phyloP scores from a whole-genome alignment of 2,329 filamentous ascomycete species.

The Alternaria postmessia region DNA sequence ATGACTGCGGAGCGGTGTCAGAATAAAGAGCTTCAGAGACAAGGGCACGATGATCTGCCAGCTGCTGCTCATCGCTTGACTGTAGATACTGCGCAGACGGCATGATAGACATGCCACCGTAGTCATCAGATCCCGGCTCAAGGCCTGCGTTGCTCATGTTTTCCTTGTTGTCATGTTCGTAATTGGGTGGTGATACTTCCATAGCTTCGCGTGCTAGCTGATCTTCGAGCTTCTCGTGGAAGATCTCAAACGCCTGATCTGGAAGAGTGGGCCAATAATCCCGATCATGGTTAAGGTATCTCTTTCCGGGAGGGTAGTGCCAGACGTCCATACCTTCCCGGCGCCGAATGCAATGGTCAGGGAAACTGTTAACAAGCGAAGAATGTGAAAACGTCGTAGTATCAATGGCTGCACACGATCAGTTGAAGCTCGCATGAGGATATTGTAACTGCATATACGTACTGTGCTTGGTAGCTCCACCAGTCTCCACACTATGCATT shows the following conservation, averaged over 20 bases:
- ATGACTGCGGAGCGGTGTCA: constrained; percentile 11
- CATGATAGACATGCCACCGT: constrained; percentile 21
- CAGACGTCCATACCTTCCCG: constrained; percentile 11
- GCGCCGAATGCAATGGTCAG: constrained; percentile 1
- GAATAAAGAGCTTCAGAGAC: constrained; percentile 19
- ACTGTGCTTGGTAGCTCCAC: neutral
- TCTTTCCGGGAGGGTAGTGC: constrained; percentile 8
- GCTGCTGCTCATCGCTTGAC: constrained; percentile 11
- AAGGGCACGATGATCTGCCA: constrained; percentile 2
- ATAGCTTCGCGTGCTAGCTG: constrained; percentile 28
- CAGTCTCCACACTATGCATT: neutral
- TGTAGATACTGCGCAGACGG: constrained; percentile 24
- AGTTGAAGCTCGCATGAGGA: neutral
- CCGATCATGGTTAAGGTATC: constrained; percentile 12
- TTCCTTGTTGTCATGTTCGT: constrained; percentile 35
- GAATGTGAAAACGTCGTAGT: neutral
- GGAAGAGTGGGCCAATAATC: constrained; percentile 17
- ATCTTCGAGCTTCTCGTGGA: constrained; percentile 27
- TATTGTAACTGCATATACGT: neutral
- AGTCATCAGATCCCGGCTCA: constrained; percentile 2
- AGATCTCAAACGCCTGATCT: constrained; percentile 26
- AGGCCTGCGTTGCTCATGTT: constrained; percentile 17
- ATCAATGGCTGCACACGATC: neutral
- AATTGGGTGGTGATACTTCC: constrained; percentile 25
- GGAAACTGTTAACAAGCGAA: neutral